phyloP scores from a whole-genome alignment of 192 early-diverging fungal species.

The Coemansia sp. region DNA sequence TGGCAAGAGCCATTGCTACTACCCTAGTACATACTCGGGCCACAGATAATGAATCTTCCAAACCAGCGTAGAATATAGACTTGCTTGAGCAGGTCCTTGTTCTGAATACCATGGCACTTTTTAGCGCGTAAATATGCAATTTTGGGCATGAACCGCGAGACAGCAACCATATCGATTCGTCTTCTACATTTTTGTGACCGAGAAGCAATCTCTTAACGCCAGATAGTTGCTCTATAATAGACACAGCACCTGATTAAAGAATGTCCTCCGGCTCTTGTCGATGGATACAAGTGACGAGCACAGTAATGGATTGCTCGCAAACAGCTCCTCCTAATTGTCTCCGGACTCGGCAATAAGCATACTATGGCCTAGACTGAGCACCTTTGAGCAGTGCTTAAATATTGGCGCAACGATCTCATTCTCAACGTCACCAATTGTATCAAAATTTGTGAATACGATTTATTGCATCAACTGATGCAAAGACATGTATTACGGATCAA shows the following conservation, averaged over 20 bases:
- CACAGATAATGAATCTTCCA: too few relatives aligned
- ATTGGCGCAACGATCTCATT: not conserved
- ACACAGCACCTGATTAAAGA: not conserved
- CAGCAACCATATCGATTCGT: not conserved
- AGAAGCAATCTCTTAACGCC: not conserved
- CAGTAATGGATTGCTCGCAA: not conserved
- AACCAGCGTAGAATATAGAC: too few relatives aligned
- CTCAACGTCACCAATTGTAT: too few relatives aligned
- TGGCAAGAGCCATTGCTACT: too few relatives aligned
- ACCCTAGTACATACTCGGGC: too few relatives aligned
- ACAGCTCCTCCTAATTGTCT: not conserved
- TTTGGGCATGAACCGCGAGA: not conserved
- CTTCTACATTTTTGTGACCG: not conserved
- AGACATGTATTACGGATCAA: not conserved
- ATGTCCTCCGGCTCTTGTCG: slow-evolving; percentile 5
- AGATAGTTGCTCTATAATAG: not conserved
- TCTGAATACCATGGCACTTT: too few relatives aligned
- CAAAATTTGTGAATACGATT: too few relatives aligned
- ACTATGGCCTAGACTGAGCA: slow-evolving; percentile 3
- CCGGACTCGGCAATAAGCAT: slow-evolving; percentile 1
- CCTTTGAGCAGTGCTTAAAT: not conserved
- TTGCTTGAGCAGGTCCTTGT: not conserved
- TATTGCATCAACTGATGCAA: not conserved
- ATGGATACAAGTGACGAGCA: slow-evolving; percentile 4
- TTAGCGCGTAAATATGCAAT: too few relatives aligned